These are phyloP conservation scores for Biancaea sappan DNA, from an alignment of 306 rosid genomes.

Conservation along the genomic window DNA sequence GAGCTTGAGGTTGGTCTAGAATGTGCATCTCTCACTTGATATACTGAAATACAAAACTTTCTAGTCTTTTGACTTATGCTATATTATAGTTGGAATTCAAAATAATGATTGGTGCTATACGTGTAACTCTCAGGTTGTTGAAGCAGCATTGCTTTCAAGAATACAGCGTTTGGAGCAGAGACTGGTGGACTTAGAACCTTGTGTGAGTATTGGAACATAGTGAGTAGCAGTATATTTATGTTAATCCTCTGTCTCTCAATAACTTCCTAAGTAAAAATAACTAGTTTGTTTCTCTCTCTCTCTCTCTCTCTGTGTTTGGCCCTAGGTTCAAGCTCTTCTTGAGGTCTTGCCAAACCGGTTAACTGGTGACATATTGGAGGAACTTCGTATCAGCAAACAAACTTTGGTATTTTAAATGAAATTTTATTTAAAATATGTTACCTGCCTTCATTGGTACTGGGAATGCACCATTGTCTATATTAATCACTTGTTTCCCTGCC, in stretches of 20 bases:
- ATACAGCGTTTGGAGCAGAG: conserved; percentile 78
- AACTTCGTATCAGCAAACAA: conserved; percentile 98
- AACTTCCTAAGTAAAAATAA: conserved; percentile 30
- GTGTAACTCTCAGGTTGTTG: conserved; percentile 77
- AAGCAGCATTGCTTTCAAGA: conserved; percentile 94
- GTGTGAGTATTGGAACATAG: conserved; percentile 91
- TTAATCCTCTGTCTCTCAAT: conserved; percentile 21
- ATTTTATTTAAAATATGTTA: conserved; percentile 14
- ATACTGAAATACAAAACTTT: conserved; percentile 1
- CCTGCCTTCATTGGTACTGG: conserved; percentile 17
- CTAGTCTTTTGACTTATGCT: conserved; percentile 16
- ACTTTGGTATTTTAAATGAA: conserved; percentile 62
- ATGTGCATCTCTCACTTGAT: conserved; percentile 12
- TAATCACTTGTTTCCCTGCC: conserved; percentile 23
- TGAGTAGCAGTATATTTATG: conserved; percentile 66
- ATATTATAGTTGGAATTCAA: neutral
- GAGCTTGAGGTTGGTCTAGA: conserved; percentile 80
- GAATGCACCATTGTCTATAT: neutral
- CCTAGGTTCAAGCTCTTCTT: conserved; percentile 83
- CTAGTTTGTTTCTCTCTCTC: neutral
- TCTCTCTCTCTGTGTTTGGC: conserved; percentile 16
- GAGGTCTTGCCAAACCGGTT: conserved; percentile 86
- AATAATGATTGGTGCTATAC: neutral
- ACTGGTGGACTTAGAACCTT: conserved; percentile 88
- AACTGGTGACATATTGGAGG: conserved; percentile 87